Evolutionary conservation across 495 filamentous ascomycete species (phyloP).

Genomic region (Annulohypoxylon nitens): DNA sequence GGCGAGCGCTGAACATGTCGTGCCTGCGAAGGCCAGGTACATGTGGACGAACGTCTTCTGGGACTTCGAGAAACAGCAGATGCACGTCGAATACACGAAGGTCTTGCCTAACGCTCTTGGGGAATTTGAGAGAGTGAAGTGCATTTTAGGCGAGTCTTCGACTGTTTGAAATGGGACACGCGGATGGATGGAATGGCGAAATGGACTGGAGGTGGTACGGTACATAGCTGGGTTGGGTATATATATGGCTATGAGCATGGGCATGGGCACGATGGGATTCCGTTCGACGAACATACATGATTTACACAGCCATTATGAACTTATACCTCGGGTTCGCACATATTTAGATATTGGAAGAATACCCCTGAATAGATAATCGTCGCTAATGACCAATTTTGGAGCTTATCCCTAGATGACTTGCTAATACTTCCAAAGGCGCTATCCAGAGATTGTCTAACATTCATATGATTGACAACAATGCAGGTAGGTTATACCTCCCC

Average conservation of each 20-base stretch:
- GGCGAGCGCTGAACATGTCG: background rate
- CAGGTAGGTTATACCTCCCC: background rate
- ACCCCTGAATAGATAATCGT: constrained; percentile 11
- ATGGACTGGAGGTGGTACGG: background rate
- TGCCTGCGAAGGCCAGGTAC: constrained; percentile 32
- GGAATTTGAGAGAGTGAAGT: constrained; percentile 60
- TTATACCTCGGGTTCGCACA: background rate
- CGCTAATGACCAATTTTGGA: background rate
- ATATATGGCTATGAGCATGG: background rate
- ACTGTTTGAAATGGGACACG: background rate
- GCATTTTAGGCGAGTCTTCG: constrained; percentile 47
- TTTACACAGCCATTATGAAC: background rate
- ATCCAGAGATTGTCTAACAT: background rate
- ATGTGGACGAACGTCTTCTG: constrained; percentile 47
- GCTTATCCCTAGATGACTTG: background rate
- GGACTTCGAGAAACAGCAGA: constrained; percentile 45
- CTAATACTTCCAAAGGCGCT: background rate
- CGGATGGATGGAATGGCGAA: constrained; percentile 6
- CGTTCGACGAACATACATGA: background rate
- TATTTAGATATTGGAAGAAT: background rate
- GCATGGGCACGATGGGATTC: background rate
- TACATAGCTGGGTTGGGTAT: too few species aligned
- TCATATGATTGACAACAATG: too few species aligned
- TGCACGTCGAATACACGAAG: constrained; percentile 45
- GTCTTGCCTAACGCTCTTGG: constrained; percentile 34